Evolutionary conservation across 768 basidiomycete genomes (phyloP).

Genomic region (Solioccasus polychromus): DNA sequence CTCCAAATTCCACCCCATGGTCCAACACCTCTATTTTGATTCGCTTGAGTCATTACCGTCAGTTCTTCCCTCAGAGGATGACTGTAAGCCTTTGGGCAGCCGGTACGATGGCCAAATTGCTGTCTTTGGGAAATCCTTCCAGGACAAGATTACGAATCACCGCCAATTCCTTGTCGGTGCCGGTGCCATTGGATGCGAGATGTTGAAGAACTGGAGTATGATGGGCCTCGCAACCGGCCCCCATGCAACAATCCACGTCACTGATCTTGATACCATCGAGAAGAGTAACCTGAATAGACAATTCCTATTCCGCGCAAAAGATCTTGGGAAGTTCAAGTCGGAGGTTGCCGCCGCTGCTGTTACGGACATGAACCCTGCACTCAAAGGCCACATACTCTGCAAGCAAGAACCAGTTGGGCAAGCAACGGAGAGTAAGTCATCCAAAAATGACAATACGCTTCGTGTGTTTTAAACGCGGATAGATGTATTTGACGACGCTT

Average conservation of each 20-base stretch:
- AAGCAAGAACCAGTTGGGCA: conserved; percentile 94
- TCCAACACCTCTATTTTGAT: conserved; percentile 96
- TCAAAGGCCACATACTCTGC: conserved; percentile 79
- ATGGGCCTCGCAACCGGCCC: conserved; percentile 87
- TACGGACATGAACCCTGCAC: conserved; percentile 91
- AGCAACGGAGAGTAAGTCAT: conserved; percentile 80
- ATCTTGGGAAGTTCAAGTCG: conserved; percentile 95
- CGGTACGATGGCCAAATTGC: conserved; percentile 95
- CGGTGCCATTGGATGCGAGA: conserved; percentile 99
- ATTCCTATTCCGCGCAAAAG: conserved; percentile 95
- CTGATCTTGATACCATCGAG: conserved; percentile 98
- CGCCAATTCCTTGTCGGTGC: conserved; percentile 96
- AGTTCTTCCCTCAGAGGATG: conserved; percentile 71
- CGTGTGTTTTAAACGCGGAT: conserved; percentile 11
- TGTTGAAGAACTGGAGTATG: conserved; percentile 99
- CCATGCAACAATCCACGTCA: conserved; percentile 83
- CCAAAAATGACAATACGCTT: neutral
- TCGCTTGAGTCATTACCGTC: conserved; percentile 91
- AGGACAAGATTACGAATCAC: conserved; percentile 84
- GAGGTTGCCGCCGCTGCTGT: conserved; percentile 92
- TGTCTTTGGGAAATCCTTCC: conserved; percentile 92
- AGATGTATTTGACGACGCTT: conserved; percentile 87
- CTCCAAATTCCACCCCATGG: conserved; percentile 96
- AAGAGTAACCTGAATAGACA: conserved; percentile 98
- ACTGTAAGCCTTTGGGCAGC: conserved; percentile 76